Base-by-base conservation (phyloP, 768 basidiomycete genomes). In the Mycena galericulata region DNA sequence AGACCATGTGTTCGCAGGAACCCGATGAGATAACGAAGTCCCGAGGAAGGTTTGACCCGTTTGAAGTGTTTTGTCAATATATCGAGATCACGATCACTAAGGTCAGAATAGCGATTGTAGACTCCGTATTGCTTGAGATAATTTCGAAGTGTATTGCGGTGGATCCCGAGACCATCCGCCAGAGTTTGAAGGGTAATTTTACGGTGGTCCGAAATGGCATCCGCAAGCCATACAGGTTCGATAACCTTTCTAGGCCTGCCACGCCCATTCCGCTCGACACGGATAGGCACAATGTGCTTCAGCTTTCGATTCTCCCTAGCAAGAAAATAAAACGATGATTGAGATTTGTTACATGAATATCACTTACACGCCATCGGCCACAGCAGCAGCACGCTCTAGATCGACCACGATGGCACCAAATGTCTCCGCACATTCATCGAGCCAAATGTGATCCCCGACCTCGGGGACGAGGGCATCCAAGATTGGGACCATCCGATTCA, bases 21-120 rank as follows among this genome's bases (percentile, higher is more conserved):
- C 67, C 76, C 75, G 12, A 73, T 66, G 4, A 75, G 26, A 50
- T 79, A 79, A 1, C 68, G 34, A 4, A 79, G 17, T 1, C 78
- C 75, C 0, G 77, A 74, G 2, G 69, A 36, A 15, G 78, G 79
- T 30, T 57, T 68, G 18, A 17, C 7, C 7, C 41, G 41, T 40
- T 74, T 74, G 59, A 71, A 76, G 1, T n/a, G n/a, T 32, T 32
- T 43, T 6, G 74, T 49, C 3, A 75, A 49, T 1, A 53, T 50
- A 46, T 76, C 72, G 12, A 75, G 65, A 2, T 72, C 69, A 12
- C 43, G 55, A 59, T 76, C 54, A n/a, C 59, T 65, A 7, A 76
- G 60, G 12, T 38, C n/a, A 62, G 63, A 47, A 67, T 36, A 76
- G 2, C 43, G 46, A 0, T 67, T 22, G 30, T 72, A 64, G 5